Evolutionary conservation across 2,329 filamentous ascomycete species (phyloP).

Genomic region (Penicillium psychrosexuale): DNA sequence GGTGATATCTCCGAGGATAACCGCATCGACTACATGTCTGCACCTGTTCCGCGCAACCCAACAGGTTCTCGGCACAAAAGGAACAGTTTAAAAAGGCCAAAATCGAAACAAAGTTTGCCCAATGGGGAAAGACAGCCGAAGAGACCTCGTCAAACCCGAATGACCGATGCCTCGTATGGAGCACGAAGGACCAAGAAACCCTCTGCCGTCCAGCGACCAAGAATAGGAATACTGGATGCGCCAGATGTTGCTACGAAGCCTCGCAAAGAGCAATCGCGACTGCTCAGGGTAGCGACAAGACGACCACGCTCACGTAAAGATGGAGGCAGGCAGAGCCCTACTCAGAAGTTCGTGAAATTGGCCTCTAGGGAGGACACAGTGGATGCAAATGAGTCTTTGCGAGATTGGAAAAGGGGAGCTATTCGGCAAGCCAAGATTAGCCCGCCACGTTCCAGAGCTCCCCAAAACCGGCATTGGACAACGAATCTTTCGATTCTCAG

Average conservation of each 20-base stretch:
- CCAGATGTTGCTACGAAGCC: conserved; percentile 31
- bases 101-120: conserved; percentile 13
- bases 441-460: conserved; percentile 16
- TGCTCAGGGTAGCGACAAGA: conserved; percentile 56
- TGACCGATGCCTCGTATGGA: conserved; percentile 34
- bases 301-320: conserved; percentile 49
- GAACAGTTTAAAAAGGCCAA: conserved; percentile 16
- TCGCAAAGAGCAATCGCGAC: conserved; percentile 46
- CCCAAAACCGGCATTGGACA: conserved; percentile 23
- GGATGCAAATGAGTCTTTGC: conserved; percentile 51
- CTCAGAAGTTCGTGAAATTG: conserved; percentile 52
- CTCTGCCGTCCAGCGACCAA: conserved; percentile 21
- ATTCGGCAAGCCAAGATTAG: conserved; percentile 32
- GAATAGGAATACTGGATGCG: conserved; percentile 54
- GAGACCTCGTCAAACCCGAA: conserved; percentile 33
- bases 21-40: conserved; percentile 43
- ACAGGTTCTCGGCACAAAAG: conserved; percentile 7
- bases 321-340: conserved; percentile 51
- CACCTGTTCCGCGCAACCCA: conserved; percentile 27
- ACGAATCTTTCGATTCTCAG: conserved; percentile 21
- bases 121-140: conserved; percentile 23
- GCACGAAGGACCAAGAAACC: conserved; percentile 23
- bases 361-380: conserved; percentile 53
- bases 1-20: conserved; percentile 44
- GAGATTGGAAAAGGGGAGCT: conserved; percentile 51